Percentiles rank a stretch among this genome's conserved stretches.
Evolutionary conservation across 352 stramenopile genomes (phyloP).

Genomic region (Phytophthora litchii): DNA sequence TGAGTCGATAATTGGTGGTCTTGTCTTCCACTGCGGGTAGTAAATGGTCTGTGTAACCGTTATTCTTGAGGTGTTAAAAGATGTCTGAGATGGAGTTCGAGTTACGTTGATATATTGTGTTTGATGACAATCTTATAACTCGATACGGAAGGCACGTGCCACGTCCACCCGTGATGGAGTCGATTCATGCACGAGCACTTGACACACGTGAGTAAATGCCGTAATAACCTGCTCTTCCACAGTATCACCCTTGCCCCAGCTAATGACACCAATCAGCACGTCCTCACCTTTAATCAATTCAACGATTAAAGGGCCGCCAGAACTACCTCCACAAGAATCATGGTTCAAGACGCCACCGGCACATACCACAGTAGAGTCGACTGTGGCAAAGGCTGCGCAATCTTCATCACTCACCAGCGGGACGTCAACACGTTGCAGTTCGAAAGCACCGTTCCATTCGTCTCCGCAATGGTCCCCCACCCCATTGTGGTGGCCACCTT

Average conservation of each 20-base stretch:
- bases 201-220: constrained; percentile 36
- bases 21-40: too few relatives aligned
- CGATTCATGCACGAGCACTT: constrained; percentile 42
- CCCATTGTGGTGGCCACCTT: constrained; percentile 19
- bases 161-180: constrained; percentile 9
- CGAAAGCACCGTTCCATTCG: constrained; percentile 12
- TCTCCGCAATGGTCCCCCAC: constrained; percentile 24
- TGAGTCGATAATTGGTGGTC: too few relatives aligned
- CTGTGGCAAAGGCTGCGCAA: constrained; percentile 27
- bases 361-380: constrained; percentile 52
- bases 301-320: constrained; percentile 48
- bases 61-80: too few relatives aligned
- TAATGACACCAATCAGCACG: constrained; percentile 47
- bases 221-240: constrained; percentile 39
- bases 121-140: neutral
- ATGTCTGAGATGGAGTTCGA: too few relatives aligned
- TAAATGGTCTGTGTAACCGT: too few relatives aligned
- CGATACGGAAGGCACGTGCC: constrained; percentile 9
- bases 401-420: constrained; percentile 33
- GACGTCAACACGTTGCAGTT: constrained; percentile 41
- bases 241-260: constrained; percentile 47
- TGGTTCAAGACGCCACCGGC: constrained; percentile 36
- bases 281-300: constrained; percentile 14
- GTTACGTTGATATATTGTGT: neutral
- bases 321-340: constrained; percentile 56